Conservation (phyloP, 2,329 filamentous ascomycete species). For the Diaporthe ilicicola region DNA sequence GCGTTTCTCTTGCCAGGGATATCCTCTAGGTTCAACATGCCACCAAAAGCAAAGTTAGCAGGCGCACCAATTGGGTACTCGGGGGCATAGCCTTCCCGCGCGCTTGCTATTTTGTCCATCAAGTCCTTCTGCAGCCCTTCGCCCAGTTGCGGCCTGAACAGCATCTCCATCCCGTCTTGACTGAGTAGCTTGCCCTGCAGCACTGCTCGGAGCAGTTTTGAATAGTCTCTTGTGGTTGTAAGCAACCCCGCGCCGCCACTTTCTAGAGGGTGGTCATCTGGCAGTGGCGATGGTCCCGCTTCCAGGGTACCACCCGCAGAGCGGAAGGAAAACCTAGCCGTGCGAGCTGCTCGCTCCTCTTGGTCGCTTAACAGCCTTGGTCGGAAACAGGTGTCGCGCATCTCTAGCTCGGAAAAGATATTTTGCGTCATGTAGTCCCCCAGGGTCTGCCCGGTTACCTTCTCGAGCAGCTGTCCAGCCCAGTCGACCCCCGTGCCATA, state of each 20-base stretch:
- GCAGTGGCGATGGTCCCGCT: conserved; percentile 3
- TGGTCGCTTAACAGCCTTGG: conserved; percentile 27
- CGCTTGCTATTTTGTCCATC: conserved; percentile 7
- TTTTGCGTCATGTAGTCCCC: conserved; percentile 38
- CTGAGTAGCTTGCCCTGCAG: conserved; percentile 32
- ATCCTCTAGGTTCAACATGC: conserved; percentile 29
- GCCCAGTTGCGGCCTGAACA: conserved; percentile 39
- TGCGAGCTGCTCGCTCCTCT: background rate
- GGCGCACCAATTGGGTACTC: conserved; percentile 11
- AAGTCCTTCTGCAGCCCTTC: conserved; percentile 30
- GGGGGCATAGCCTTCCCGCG: background rate
- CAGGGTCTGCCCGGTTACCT: conserved; percentile 35
- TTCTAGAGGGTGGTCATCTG: conserved; percentile 29
- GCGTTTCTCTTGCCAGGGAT: conserved; percentile 24
- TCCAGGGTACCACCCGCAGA: background rate
- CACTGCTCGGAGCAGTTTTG: conserved; percentile 35
- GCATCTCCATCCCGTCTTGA: conserved; percentile 22
- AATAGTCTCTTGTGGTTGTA: conserved; percentile 34
- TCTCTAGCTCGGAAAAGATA: conserved; percentile 36
- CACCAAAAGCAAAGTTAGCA: conserved; percentile 23
- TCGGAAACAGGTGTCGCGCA: conserved; percentile 38
- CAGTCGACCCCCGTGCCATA: conserved; percentile 44
- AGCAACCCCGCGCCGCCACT: conserved; percentile 40
- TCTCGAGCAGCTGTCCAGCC: conserved; percentile 40
- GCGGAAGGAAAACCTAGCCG: conserved; percentile 10